Percentiles rank a stretch among this genome's conserved stretches.
Conservation (phyloP, 495 filamentous ascomycete genomes). For the Paragyromitra xinjiangensis region DNA sequence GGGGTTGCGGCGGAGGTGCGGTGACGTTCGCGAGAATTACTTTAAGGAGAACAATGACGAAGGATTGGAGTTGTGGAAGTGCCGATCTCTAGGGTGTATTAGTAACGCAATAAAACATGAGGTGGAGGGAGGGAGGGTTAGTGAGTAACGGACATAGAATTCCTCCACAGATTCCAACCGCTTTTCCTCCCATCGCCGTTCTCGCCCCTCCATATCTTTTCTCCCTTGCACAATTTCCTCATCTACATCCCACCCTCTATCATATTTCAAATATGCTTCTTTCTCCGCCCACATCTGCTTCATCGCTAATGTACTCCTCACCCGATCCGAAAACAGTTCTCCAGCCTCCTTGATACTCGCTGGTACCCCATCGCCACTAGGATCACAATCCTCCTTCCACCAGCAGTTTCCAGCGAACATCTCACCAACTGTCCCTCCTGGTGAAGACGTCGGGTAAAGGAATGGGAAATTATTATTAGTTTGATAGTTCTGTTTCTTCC, state of each 20-base stretch:
- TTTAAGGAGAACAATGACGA: conserved; percentile 93
- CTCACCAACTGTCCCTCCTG: conserved; percentile 4
- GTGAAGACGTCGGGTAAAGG: conserved; percentile 78
- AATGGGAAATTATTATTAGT: conserved; percentile 99
- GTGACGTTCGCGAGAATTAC: conserved; percentile 84
- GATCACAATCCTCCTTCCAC: conserved; percentile 80
- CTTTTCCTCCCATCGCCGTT: conserved; percentile 60
- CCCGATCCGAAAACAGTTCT: conserved; percentile 84
- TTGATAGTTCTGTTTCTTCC: conserved; percentile 99
- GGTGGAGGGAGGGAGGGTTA: conserved; percentile 13
- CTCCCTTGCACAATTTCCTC: conserved; percentile 56
- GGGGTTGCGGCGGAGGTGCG: conserved; percentile 56
- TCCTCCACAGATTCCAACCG: conserved; percentile 77
- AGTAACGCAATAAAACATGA: conserved; percentile 25
- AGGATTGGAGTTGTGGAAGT: conserved; percentile 85
- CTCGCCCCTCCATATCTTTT: conserved; percentile 61
- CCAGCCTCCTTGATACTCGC: conserved; percentile 86
- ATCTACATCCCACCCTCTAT: conserved; percentile 79
- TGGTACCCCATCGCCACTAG: conserved; percentile 77
- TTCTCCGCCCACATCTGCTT: conserved; percentile 94
- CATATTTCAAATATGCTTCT: conserved; percentile 87
- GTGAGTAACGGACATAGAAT: conserved; percentile 76
- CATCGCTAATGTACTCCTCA: conserved; percentile 88
- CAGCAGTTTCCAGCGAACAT: conserved; percentile 71
- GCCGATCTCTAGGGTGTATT: conserved; percentile 68